These are phyloP conservation scores for Mycena albidolilacea DNA, from an alignment of 768 basidiomycete genomes.

Conservation along the genomic window DNA sequence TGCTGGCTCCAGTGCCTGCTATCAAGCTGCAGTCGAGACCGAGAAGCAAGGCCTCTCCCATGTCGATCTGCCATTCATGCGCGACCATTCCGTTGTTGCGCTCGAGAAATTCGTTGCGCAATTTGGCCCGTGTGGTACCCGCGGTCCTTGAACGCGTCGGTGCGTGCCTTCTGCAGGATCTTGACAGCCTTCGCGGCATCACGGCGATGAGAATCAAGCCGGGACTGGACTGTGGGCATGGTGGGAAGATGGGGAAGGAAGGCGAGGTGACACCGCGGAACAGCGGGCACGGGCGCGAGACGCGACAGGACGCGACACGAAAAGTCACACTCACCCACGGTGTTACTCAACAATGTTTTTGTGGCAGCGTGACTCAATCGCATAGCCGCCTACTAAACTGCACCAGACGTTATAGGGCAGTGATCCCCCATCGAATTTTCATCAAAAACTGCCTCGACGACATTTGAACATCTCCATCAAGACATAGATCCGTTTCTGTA, in stretches of 20 bases:
- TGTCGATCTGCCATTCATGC: constrained; percentile 47
- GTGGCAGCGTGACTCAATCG: not conserved
- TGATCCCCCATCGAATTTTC: not conserved
- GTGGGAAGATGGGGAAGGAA: not conserved
- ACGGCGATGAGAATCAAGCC: constrained; percentile 15
- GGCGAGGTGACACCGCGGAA: too few species aligned
- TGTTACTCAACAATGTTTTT: not conserved
- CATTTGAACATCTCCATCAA: too few species aligned
- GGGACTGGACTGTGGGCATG: constrained; percentile 17
- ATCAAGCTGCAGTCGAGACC: constrained; percentile 42
- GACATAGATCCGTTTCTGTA: too few species aligned
- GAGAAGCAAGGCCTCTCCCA: constrained; percentile 39
- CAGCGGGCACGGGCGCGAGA: not conserved
- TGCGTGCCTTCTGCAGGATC: constrained; percentile 25
- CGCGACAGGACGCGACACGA: not conserved
- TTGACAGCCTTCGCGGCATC: constrained; percentile 2
- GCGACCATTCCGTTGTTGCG: constrained; percentile 28
- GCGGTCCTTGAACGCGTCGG: constrained; percentile 9
- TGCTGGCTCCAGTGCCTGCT: constrained; percentile 40
- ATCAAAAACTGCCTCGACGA: too few species aligned
- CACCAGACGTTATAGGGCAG: constrained; percentile 33
- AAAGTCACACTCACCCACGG: not conserved
- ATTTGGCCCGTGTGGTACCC: constrained; percentile 31
- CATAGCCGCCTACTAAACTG: not conserved
- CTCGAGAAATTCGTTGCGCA: constrained; percentile 13